A percentile compares a stretch with the other conserved stretches of the same genome.
Evolutionary conservation across 1,284 basidiomycete genomes (phyloP).

Genomic region (Boletus sp.): DNA sequence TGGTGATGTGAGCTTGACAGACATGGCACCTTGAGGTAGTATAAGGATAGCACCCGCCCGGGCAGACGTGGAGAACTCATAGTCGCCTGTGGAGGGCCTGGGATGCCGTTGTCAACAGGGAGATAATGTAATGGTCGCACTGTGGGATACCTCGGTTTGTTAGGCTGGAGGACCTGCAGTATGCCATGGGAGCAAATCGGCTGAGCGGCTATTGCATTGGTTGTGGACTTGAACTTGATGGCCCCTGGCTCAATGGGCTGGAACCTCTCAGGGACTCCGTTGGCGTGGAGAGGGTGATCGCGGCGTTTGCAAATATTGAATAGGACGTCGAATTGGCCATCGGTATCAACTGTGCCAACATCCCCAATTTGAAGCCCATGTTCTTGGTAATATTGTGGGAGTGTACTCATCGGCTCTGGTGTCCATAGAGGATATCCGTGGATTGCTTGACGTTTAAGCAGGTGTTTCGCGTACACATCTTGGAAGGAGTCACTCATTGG

Average conservation of each 20-base stretch:
- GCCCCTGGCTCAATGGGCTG: not conserved
- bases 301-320: not conserved
- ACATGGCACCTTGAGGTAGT: not conserved
- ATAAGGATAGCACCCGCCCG: not conserved
- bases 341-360: not conserved
- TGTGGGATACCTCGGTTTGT: not conserved
- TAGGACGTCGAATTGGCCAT: not conserved
- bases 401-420: constrained; percentile 1
- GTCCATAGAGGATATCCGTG: not conserved
- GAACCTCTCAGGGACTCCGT: not conserved
- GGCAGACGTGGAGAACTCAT: not conserved
- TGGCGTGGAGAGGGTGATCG: not conserved
- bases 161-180: not conserved
- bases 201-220: not conserved
- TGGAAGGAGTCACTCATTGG: not conserved
- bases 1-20: not conserved
- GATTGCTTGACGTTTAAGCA: not conserved
- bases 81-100: not conserved
- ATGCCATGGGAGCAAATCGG: not conserved
- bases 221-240: not conserved
- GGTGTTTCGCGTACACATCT: not conserved
- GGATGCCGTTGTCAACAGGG: not conserved
- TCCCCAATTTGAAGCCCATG: not conserved
- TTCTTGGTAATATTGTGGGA: not conserved
- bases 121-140: no score